Evolutionary conservation across 352 stramenopile genomes (phyloP), one percentile per base, ranked within the genome.

Genomic region (Phytophthora kernoviae): DNA sequence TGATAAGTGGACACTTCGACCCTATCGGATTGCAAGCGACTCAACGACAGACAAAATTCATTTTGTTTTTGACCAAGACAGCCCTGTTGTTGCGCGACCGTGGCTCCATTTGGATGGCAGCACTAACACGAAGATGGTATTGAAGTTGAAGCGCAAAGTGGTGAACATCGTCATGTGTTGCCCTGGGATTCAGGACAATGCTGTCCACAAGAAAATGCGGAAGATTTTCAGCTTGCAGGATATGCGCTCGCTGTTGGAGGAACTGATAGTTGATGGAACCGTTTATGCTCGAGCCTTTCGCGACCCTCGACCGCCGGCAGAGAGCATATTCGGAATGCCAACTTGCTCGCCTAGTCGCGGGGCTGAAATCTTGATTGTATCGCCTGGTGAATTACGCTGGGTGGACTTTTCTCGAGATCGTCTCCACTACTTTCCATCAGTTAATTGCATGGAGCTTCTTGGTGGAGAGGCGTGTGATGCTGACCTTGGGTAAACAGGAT

Each of bases 141-240:
- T 93, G 17, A 62, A 73, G 43, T 54, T 95, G 20, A 95, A 95
- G 61, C 77, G 81, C 21, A 86, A 90, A 60, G 68, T 93, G 10
- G 79, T 91, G 15, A 95, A 92, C 55, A 90, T 93, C 27, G 68
- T 93, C 15, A 86, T 91, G 73, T 89, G 74, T 39, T 78, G 51
- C 0, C 87, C 87, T 21, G 87, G 87, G 1, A 89, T 95, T 51
- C 62, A 68, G 41, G 84, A 95, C 52, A 49, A 36, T 11, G 49
- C 37, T 21, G 59, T 95, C 40, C 77, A 90, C 52, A 67, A 65
- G 22, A 91, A 91, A 44, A 89, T 92, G 79, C 78, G 80, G 12
- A 86, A 84, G 15, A 60, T 90, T 24, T 14, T 95, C 30, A 84
- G 79, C 26, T 58, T 95, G 0, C 87, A 93, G 69, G 79, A 89